phyloP scores from a whole-genome alignment of 768 basidiomycete genomes.

The Termitomyces sp. region DNA sequence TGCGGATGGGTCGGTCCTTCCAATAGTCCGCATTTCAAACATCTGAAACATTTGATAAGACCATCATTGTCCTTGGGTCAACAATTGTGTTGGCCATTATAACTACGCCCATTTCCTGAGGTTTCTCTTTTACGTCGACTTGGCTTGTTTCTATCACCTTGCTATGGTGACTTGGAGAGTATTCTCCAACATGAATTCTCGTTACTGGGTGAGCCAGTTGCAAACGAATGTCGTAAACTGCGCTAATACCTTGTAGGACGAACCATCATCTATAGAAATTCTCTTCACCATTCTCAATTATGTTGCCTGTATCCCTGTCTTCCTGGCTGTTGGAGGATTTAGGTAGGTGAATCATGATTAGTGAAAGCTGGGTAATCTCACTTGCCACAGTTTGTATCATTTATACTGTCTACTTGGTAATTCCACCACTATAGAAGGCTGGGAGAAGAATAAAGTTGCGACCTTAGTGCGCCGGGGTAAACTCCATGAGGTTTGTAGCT shows the following conservation, averaged over 20 bases:
- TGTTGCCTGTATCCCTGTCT: slow-evolving; percentile 77
- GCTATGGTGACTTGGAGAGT: slow-evolving; percentile 74
- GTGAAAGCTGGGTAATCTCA: not conserved
- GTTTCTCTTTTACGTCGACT: slow-evolving; percentile 88
- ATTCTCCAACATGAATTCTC: slow-evolving; percentile 31
- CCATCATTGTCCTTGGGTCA: slow-evolving; percentile 90
- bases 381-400: slow-evolving; percentile 67
- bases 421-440: slow-evolving; percentile 93
- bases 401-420: slow-evolving; percentile 73
- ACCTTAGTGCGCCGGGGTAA: slow-evolving; percentile 80
- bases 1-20: slow-evolving; percentile 78
- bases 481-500: slow-evolving; percentile 59
- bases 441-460: slow-evolving; percentile 96
- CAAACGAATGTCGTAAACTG: not conserved
- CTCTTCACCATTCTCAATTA: slow-evolving; percentile 88
- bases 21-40: not conserved
- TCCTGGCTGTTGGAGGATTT: slow-evolving; percentile 85
- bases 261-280: slow-evolving; percentile 63
- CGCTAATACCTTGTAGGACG: slow-evolving; percentile 39
- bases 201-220: slow-evolving; percentile 46
- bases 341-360: slow-evolving; percentile 42
- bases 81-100: slow-evolving; percentile 90
- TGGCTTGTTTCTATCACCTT: slow-evolving; percentile 86
- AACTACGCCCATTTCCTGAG: slow-evolving; percentile 89
- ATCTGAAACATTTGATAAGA: slow-evolving; percentile 35